A percentile compares a stretch with the other conserved stretches of the same genome.
Conservation (phyloP, 495 filamentous ascomycete genomes). For the Choiromyces venosus region DNA sequence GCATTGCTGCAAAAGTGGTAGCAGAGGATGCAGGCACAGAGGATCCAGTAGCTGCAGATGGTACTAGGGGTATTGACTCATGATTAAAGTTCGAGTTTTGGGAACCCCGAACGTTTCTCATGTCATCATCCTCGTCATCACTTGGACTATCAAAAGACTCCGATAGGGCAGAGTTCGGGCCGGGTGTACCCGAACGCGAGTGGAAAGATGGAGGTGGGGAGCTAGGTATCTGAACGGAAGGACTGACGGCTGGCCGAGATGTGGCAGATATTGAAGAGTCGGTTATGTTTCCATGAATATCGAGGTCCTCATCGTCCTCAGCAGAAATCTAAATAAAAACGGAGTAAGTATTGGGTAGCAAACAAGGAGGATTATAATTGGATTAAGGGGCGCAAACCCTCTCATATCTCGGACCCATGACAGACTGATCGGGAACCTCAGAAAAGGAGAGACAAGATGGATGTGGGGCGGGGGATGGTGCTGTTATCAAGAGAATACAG, state of each 20-base stretch:
- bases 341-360: neutral
- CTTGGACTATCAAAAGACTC: conserved; percentile 83
- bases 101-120: conserved; percentile 52
- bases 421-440: conserved; percentile 13
- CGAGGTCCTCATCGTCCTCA: conserved; percentile 40
- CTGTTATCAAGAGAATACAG: conserved; percentile 12
- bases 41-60: conserved; percentile 42
- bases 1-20: conserved; percentile 39
- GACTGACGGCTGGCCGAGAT: conserved; percentile 41
- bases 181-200: conserved; percentile 71
- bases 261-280: conserved; percentile 43
- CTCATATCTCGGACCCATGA: conserved; percentile 40
- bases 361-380: neutral
- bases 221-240: conserved; percentile 55
- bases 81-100: conserved; percentile 43
- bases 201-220: conserved; percentile 94
- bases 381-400: conserved; percentile 32
- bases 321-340: conserved; percentile 15
- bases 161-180: conserved; percentile 69
- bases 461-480: conserved; percentile 8
- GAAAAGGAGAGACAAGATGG: conserved; percentile 7
- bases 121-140: conserved; percentile 67
- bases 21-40: conserved; percentile 46
- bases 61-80: conserved; percentile 44
- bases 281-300: conserved; percentile 38